Base-by-base conservation (phyloP, 2,329 filamentous ascomycete species). In the Aspergillus novoparasiticus region DNA sequence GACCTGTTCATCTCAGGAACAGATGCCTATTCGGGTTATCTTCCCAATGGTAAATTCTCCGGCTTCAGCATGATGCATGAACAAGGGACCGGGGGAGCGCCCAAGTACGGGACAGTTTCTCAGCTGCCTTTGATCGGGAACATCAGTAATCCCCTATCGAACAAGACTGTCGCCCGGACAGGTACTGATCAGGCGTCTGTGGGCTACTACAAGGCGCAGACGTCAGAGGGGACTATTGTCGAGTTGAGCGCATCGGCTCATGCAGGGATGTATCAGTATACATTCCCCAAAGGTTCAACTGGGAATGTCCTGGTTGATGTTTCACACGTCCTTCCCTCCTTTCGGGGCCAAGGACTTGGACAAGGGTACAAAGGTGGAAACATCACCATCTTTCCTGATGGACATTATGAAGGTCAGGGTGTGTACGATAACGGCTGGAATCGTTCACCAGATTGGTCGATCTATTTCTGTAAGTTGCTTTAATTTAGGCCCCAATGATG, bases 361-460 rank as follows among this genome's bases (percentile, higher is more conserved):
- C 88, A 90, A 72, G 80, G 82, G 41, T 90, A 89, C 69, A 79
- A 86, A 6, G 84, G 84, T n/a, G 88, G 88, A 0, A 82, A 81
- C 51, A 85, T 91, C 34, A 78, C 77, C 1, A 79, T 89, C 2
- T 75, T 77, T n/a, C 69, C 73, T 0, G 82, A 85, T 46, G 80
- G 82, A 0, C 83, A 82, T 60, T 90, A 90, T 67, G 83, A 84
- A 53, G 88, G 88, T 0, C 82, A 78, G 43, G 88, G 88, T 0
- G 84, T 83, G 0, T 90, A 90, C 71, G 83, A 90, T 59, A 89
- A 89, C 71, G 87, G 88, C 16, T 90, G 88, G 88, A 90, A 90
- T 63, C 78, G 84, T 39, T 83, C 87, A 1, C 86, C 84, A 0
- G 76, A 87, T 55, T 91, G 75, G 75, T 66, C 65, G 1, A 71